phyloP scores from a whole-genome alignment of 2,329 filamentous ascomycete species.

The Monosporascus sp. region DNA sequence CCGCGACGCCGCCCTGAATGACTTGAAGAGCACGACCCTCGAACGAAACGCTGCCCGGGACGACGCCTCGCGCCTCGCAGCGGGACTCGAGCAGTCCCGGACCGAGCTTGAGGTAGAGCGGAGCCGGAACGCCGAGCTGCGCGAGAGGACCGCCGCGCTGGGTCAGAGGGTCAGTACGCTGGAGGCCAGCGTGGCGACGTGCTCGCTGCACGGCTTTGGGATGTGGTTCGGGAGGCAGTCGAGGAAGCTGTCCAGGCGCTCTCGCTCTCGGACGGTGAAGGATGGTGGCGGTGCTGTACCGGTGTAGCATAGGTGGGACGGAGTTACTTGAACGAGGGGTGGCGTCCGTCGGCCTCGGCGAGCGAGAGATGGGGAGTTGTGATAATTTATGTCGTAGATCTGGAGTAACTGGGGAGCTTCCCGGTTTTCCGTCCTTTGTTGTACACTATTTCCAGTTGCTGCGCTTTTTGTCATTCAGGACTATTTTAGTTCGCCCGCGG shows the following conservation, averaged over 20 bases:
- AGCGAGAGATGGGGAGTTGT: no score
- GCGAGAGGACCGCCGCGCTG: neutral
- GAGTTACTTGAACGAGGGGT: no score
- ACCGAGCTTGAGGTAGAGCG: neutral
- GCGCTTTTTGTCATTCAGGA: no score
- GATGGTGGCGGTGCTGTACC: no score
- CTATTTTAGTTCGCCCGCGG: no score
- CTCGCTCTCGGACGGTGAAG: no score
- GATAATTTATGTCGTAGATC: no score
- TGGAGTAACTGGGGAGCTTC: no score
- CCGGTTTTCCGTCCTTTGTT: no score
- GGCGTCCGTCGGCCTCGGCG: no score
- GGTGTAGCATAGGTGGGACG: no score
- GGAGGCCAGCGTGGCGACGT: neutral
- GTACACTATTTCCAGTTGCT: no score
- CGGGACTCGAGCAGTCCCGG: neutral
- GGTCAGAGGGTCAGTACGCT: neutral
- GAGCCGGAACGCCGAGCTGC: neutral
- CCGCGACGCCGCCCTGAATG: neutral
- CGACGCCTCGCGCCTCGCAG: neutral
- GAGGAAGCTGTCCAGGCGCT: neutral
- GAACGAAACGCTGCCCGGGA: neutral
- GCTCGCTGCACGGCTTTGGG: neutral
- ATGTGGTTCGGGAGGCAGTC: neutral
- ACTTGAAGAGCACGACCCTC: neutral